Percentiles rank a stretch among this genome's conserved stretches.
These are phyloP conservation scores for Lupinus albus DNA, from an alignment of 306 rosid genomes.

Conservation along the genomic window DNA sequence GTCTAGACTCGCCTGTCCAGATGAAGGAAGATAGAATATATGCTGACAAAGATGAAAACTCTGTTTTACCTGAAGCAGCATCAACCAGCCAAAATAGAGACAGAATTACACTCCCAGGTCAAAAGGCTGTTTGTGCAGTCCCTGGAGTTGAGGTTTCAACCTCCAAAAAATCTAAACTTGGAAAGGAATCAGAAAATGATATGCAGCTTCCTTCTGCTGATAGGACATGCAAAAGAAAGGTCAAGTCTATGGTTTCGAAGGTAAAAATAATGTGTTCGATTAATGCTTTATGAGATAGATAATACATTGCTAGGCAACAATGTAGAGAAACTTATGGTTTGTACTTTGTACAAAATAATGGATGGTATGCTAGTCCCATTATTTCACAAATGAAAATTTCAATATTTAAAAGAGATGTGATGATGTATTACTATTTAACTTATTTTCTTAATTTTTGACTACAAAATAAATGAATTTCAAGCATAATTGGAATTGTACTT, in stretches of 20 bases:
- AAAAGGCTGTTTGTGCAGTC: conserved; percentile 41
- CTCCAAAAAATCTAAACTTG: conserved; percentile 63
- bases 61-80: conserved; percentile 61
- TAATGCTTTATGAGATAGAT: conserved; percentile 7
- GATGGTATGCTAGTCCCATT: neutral
- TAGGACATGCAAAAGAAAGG: conserved; percentile 60
- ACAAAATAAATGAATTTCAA: conserved; percentile 1
- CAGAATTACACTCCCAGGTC: conserved; percentile 48
- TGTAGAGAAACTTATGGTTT: neutral
- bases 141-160: conserved; percentile 54
- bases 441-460: conserved; percentile 11
- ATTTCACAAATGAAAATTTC: conserved; percentile 2
- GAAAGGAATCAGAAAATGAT: conserved; percentile 51
- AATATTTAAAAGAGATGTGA: conserved; percentile 3
- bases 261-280: conserved; percentile 37
- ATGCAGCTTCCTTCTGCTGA: conserved; percentile 45
- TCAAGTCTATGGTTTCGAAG: conserved; percentile 56
- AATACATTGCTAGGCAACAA: neutral
- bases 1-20: conserved; percentile 68
- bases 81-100: conserved; percentile 63
- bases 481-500: neutral
- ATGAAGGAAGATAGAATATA: conserved; percentile 62
- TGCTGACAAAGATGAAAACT: conserved; percentile 58
- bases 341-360: neutral
- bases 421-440: neutral